Percentiles rank a stretch among this genome's conserved stretches.
Conservation (phyloP, 2,329 filamentous ascomycete genomes). For the Cladorrhinum sp. region DNA sequence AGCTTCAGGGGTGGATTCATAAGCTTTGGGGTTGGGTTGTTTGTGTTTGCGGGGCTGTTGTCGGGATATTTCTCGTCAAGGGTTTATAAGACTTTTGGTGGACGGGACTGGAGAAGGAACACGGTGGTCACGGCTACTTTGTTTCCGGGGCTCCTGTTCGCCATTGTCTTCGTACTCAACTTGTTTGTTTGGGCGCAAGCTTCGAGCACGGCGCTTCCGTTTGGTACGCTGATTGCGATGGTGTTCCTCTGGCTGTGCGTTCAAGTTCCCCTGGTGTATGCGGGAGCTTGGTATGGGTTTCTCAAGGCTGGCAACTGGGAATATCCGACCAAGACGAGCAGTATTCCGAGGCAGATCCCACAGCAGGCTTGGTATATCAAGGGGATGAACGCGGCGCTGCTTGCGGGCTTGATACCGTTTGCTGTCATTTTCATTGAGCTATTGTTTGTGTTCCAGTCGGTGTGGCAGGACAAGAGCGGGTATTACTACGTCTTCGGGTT, state of each 20-base stretch:
- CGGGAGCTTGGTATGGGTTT: slow-evolving; percentile 76
- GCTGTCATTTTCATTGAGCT: slow-evolving; percentile 86
- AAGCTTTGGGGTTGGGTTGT: slow-evolving; percentile 77
- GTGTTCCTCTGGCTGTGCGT: slow-evolving; percentile 79
- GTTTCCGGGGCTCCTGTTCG: slow-evolving; percentile 75
- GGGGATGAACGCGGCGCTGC: slow-evolving; percentile 59
- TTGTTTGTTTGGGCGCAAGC: slow-evolving; percentile 89
- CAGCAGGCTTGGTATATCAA: slow-evolving; percentile 72
- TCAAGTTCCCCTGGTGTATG: slow-evolving; percentile 79
- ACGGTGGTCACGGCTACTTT: slow-evolving; percentile 72
- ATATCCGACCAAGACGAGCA: slow-evolving; percentile 75
- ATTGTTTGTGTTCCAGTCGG: slow-evolving; percentile 79
- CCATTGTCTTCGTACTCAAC: slow-evolving; percentile 74
- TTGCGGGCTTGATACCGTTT: slow-evolving; percentile 78
- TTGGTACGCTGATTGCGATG: slow-evolving; percentile 72
- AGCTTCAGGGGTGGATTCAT: slow-evolving; percentile 88
- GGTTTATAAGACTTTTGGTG: slow-evolving; percentile 80
- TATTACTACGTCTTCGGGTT: slow-evolving; percentile 94
- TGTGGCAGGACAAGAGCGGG: slow-evolving; percentile 87
- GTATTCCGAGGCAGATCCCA: slow-evolving; percentile 71
- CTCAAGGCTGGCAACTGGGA: slow-evolving; percentile 66
- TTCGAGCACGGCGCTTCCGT: slow-evolving; percentile 82
- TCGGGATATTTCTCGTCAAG: slow-evolving; percentile 85
- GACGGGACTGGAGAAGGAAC: slow-evolving; percentile 71
- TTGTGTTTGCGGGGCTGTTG: slow-evolving; percentile 78